These are phyloP conservation scores for Polygonum aviculare DNA, from an alignment of 148 eudicot species.

Conservation along the genomic window DNA sequence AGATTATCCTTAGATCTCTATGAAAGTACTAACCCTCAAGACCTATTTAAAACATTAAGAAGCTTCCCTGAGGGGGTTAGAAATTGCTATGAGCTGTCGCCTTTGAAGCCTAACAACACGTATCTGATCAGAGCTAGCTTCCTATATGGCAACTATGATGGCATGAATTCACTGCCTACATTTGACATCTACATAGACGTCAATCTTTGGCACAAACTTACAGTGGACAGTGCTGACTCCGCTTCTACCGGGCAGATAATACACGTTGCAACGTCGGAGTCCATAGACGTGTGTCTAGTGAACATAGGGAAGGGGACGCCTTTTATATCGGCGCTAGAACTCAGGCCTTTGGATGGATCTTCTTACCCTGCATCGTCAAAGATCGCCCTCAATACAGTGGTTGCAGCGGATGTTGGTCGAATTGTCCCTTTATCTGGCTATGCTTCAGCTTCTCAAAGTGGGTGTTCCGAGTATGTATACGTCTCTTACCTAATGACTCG, in stretches of 20 bases:
- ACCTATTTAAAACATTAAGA: neutral
- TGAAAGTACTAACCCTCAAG: too few species aligned
- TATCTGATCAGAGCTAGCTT: neutral
- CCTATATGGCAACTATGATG: constrained; percentile 2
- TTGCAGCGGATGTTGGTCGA: neutral
- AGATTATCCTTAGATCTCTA: neutral
- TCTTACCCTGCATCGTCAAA: neutral
- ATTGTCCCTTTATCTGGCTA: too few species aligned
- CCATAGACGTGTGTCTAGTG: neutral
- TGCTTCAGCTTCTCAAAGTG: too few species aligned
- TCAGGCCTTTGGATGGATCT: neutral
- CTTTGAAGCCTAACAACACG: neutral
- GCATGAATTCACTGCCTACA: neutral
- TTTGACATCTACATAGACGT: constrained; percentile 2
- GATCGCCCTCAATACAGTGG: neutral
- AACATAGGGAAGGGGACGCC: neutral
- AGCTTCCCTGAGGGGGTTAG: neutral
- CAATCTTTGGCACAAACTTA: neutral
- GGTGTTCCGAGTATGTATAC: too few species aligned
- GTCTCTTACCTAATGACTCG: too few species aligned
- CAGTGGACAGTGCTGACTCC: rapidly evolving
- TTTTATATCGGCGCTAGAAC: neutral
- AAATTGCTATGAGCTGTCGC: neutral
- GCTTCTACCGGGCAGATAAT: neutral
- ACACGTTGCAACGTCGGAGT: neutral